Conservation (phyloP, 2,329 filamentous ascomycete genomes). For the Fusarium mexicanum region DNA sequence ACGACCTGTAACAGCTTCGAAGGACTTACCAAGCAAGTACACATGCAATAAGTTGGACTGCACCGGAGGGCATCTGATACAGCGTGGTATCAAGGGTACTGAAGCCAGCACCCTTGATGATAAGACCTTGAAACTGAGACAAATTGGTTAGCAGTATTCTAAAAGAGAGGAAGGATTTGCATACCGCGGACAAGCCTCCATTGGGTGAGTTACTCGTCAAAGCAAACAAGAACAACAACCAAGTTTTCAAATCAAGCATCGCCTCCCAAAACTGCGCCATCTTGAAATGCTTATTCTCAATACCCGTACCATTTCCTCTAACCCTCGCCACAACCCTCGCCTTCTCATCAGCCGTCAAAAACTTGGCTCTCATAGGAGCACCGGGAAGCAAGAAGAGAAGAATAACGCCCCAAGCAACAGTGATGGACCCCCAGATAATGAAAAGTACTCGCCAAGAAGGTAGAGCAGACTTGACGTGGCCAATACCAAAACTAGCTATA, state of each 20-base stretch:
- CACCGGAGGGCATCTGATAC: constrained; percentile 32
- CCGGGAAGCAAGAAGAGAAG: constrained; percentile 65
- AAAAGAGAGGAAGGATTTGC: rapidly evolving
- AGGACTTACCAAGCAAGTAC: constrained; percentile 28
- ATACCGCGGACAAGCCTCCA: constrained; percentile 52
- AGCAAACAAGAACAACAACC: constrained; percentile 65
- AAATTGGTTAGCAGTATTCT: constrained; percentile 11
- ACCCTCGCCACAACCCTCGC: constrained; percentile 60
- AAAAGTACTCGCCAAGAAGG: constrained; percentile 24
- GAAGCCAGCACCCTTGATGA: constrained; percentile 38
- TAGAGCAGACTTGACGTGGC: constrained; percentile 23
- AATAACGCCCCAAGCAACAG: constrained; percentile 60
- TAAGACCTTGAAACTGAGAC: constrained; percentile 35
- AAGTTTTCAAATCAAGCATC: constrained; percentile 64
- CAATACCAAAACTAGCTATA: constrained; percentile 34
- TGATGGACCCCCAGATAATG: constrained; percentile 39
- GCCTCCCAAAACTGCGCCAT: constrained; percentile 59
- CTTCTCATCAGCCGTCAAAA: constrained; percentile 57
- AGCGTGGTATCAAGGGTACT: constrained; percentile 28
- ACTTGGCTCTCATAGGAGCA: constrained; percentile 60
- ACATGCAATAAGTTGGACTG: constrained; percentile 25
- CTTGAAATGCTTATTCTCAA: constrained; percentile 62
- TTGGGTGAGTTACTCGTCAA: constrained; percentile 65
- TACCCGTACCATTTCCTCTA: constrained; percentile 60
- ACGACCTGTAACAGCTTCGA: rapidly evolving